A percentile compares a stretch with the other conserved stretches of the same genome.
These are phyloP conservation scores for Exophiala bonariae DNA, from an alignment of 2,329 filamentous ascomycete genomes.

Conservation along the genomic window DNA sequence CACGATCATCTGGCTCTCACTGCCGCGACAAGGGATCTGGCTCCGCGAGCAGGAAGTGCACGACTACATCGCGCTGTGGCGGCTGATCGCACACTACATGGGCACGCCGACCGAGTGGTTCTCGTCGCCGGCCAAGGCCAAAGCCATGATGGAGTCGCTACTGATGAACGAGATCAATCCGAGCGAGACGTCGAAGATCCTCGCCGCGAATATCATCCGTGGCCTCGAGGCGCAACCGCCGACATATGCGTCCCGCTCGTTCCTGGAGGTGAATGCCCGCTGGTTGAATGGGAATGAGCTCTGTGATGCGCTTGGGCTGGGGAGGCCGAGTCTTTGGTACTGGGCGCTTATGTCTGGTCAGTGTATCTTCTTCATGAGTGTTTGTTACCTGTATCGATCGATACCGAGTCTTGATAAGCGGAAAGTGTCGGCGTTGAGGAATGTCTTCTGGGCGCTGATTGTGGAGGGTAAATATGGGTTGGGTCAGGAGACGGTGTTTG, in stretches of 20 bases:
- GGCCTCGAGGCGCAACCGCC: conserved; percentile 67
- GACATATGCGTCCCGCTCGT: conserved; percentile 63
- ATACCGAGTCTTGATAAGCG: conserved; percentile 50
- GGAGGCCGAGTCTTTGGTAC: conserved; percentile 58
- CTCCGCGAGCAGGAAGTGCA: conserved; percentile 60
- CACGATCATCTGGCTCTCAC: conserved; percentile 65
- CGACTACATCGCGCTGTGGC: conserved; percentile 75
- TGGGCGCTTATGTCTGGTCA: conserved; percentile 62
- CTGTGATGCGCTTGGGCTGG: conserved; percentile 59
- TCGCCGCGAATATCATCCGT: conserved; percentile 75
- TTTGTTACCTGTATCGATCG: conserved; percentile 45
- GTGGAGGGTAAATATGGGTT: conserved; percentile 66
- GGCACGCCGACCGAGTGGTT: conserved; percentile 67
- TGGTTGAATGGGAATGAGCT: conserved; percentile 70
- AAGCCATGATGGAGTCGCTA: conserved; percentile 66
- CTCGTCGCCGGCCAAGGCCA: conserved; percentile 53
- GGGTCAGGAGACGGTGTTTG: conserved; percentile 60
- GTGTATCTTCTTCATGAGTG: conserved; percentile 63
- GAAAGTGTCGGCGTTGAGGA: conserved; percentile 54
- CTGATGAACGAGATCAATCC: conserved; percentile 67
- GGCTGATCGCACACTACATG: conserved; percentile 70
- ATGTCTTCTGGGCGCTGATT: conserved; percentile 59
- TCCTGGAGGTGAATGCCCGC: conserved; percentile 66
- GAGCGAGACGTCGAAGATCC: conserved; percentile 59
- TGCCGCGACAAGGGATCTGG: conserved; percentile 72